phyloP scores from a whole-genome alignment of 139 green algal genomes.

The Zygnema circumcarinatum region DNA sequence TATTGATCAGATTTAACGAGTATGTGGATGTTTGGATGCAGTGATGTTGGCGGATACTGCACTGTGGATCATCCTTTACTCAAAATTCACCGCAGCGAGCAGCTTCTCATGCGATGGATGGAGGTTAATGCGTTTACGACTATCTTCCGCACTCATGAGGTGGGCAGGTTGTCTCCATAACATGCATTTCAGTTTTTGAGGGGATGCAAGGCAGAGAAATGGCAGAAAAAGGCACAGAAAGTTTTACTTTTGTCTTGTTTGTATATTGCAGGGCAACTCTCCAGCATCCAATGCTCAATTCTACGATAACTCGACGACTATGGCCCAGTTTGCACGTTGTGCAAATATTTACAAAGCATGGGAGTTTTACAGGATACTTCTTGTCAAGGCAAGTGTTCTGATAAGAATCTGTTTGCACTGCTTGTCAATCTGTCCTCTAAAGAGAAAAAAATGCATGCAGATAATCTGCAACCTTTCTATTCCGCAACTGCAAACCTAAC shows the following conservation, averaged over 20 bases:
- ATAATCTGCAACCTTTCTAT: too few relatives aligned
- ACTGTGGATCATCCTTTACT: slow-evolving; percentile 37
- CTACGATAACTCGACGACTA: slow-evolving; percentile 31
- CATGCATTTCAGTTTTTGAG: background rate
- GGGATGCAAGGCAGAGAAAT: too few relatives aligned
- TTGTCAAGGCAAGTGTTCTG: slow-evolving; percentile 32
- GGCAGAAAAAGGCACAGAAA: too few relatives aligned
- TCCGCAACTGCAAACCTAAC: too few relatives aligned
- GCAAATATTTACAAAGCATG: slow-evolving; percentile 34
- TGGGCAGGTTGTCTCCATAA: background rate
- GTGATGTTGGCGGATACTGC: slow-evolving; percentile 53
- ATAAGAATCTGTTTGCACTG: too few relatives aligned
- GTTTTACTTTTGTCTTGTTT: background rate
- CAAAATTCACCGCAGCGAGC: slow-evolving; percentile 27
- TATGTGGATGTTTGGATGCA: too few relatives aligned
- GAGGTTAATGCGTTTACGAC: slow-evolving; percentile 60
- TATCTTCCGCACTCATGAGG: slow-evolving; percentile 63
- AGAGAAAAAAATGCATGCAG: too few relatives aligned
- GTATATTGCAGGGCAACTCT: slow-evolving; percentile 44
- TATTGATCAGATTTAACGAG: too few relatives aligned
- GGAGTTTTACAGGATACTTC: slow-evolving; percentile 39
- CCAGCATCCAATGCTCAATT: slow-evolving; percentile 56
- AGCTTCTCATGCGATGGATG: slow-evolving; percentile 66
- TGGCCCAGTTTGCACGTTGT: slow-evolving; percentile 29
- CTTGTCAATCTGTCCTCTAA: too few relatives aligned